Evolutionary conservation across 352 stramenopile genomes (phyloP).

Genomic region (Blastocystis hominis): DNA sequence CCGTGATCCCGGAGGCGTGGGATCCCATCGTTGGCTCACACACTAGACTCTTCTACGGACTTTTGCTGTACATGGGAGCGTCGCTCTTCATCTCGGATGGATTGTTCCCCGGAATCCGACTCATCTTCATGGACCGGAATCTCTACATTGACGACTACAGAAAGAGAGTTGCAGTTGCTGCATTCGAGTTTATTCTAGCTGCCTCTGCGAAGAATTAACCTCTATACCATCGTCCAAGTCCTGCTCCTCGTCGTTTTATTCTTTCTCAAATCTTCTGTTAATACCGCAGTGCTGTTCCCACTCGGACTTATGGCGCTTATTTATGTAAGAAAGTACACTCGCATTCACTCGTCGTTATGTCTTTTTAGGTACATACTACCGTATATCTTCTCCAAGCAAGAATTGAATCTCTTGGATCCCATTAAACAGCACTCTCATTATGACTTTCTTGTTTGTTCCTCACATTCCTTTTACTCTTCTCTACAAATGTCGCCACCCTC

Average conservation of each 20-base stretch:
- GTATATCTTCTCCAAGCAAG: constrained; percentile 2
- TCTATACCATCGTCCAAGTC: constrained; percentile 9
- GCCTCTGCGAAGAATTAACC: neutral
- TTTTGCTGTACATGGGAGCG: constrained; percentile 22
- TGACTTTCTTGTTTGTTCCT: neutral
- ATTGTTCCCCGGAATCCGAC: neutral
- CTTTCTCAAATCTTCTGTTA: neutral
- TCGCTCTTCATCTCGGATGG: neutral
- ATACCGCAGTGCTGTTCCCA: constrained; percentile 20
- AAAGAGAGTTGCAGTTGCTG: neutral
- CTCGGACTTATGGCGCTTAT: constrained; percentile 1
- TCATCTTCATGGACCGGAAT: constrained; percentile 25
- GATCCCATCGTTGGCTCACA: neutral
- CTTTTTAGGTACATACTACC: neutral
- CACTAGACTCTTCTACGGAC: constrained; percentile 1
- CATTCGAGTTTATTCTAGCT: neutral
- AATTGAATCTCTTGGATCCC: constrained; percentile 5
- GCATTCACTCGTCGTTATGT: neutral
- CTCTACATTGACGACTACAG: neutral
- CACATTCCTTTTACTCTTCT: neutral
- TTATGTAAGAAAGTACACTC: neutral
- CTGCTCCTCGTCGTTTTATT: neutral
- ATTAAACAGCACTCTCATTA: neutral
- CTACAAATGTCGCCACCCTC: constrained; percentile 66
- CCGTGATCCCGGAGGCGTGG: neutral